A percentile compares a stretch with the other conserved stretches of the same genome.
Evolutionary conservation across 179 eudicot genomes (phyloP).

Genomic region (Corrigiola litoralis): DNA sequence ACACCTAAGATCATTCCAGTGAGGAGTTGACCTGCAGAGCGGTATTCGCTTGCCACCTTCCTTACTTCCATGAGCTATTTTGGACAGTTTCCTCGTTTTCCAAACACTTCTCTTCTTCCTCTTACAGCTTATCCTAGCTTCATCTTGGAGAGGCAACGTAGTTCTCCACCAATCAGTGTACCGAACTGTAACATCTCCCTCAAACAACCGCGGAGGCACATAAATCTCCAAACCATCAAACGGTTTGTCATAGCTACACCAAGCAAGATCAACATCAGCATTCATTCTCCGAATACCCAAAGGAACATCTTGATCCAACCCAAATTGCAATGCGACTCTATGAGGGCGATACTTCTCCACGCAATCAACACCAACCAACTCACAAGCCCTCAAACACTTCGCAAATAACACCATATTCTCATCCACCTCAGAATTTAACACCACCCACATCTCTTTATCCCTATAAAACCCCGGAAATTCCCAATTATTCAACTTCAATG

Average conservation of each 20-base stretch:
- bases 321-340: constrained; percentile 24
- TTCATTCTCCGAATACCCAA: neutral
- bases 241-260: neutral
- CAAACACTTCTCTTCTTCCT: too few species aligned
- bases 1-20: too few species aligned
- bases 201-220: neutral
- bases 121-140: too few species aligned
- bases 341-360: constrained; percentile 13
- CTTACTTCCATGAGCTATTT: too few species aligned
- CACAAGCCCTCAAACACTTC: constrained; percentile 21
- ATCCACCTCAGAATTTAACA: neutral
- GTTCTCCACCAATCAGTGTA: neutral
- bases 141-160: too few species aligned
- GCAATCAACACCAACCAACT: constrained; percentile 25
- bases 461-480: neutral
- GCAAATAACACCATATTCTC: constrained; percentile 13
- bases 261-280: neutral
- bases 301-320: constrained; percentile 21
- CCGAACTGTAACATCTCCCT: neutral
- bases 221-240: neutral
- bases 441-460: constrained; percentile 14
- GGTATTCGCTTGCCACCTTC: too few species aligned
- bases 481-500: neutral
- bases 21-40: too few species aligned
- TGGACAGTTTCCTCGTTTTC: too few species aligned